These are phyloP conservation scores for Trichoderma sp. DNA, from an alignment of 2,329 filamentous ascomycete species.

Conservation along the genomic window DNA sequence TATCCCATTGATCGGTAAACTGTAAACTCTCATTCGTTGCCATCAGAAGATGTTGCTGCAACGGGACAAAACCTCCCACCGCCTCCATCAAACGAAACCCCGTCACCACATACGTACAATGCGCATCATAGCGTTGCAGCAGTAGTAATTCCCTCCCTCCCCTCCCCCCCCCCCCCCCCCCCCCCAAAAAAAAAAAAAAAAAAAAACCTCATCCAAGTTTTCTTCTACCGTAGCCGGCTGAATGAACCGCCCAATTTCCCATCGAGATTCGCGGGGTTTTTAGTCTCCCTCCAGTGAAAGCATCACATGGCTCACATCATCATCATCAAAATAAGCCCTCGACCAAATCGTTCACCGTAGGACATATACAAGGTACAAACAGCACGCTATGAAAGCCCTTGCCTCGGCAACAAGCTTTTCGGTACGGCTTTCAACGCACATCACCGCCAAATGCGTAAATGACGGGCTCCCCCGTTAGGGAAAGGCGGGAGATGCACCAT, in stretches of 20 bases:
- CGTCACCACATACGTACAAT: not conserved
- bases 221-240: not conserved
- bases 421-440: not conserved
- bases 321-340: not conserved
- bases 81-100: not conserved
- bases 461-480: not conserved
- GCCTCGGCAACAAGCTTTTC: not conserved
- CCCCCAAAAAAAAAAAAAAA: too few species aligned
- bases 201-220: too few species aligned
- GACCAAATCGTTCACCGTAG: not conserved
- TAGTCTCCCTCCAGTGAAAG: not conserved
- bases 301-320: not conserved
- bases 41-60: not conserved
- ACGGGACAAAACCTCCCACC: too few species aligned
- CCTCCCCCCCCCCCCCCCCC: too few species aligned
- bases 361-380: not conserved
- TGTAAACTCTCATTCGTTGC: not conserved
- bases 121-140: not conserved
- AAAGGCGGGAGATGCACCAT: not conserved
- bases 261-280: not conserved
- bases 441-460: not conserved
- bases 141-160: not conserved
- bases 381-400: not conserved
- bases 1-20: not conserved
- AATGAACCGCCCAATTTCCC: not conserved